These are phyloP conservation scores for Pascua sp. DNA, from an alignment of 1,284 basidiomycete genomes.

Conservation along the genomic window DNA sequence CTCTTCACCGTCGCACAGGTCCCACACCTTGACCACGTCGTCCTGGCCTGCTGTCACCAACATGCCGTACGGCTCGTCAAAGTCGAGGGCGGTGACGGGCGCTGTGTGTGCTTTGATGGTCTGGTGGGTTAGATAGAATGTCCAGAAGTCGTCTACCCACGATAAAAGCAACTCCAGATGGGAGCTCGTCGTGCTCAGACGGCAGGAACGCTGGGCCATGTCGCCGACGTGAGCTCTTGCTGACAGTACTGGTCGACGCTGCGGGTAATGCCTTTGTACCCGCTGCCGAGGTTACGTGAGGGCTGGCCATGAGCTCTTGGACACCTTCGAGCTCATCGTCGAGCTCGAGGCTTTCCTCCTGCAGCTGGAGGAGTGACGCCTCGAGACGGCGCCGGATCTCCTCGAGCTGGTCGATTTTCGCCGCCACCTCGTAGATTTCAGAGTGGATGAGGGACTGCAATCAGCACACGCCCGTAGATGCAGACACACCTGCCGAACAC, in stretches of 20 bases:
- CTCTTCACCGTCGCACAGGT: conserved; percentile 61
- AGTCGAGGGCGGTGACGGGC: conserved; percentile 85
- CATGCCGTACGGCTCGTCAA: conserved; percentile 93
- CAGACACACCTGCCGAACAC: conserved; percentile 70
- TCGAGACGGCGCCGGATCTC: conserved; percentile 75
- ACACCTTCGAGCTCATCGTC: conserved; percentile 91
- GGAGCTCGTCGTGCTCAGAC: conserved; percentile 94
- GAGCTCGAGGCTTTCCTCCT: conserved; percentile 92
- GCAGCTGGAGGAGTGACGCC: conserved; percentile 75
- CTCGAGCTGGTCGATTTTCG: conserved; percentile 83
- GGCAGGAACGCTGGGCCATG: conserved; percentile 89
- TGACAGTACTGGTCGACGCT: conserved; percentile 13
- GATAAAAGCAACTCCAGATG: conserved; percentile 95
- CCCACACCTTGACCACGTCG: conserved; percentile 58
- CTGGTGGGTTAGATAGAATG: conserved; percentile 48
- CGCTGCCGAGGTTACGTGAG: conserved; percentile 37
- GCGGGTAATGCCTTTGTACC: conserved; percentile 39
- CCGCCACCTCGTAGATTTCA: conserved; percentile 81
- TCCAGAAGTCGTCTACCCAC: conserved; percentile 51
- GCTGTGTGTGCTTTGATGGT: conserved; percentile 75
- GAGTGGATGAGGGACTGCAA: conserved; percentile 69
- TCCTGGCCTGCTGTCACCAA: conserved; percentile 77
- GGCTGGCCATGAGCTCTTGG: conserved; percentile 69
- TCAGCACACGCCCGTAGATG: neutral
- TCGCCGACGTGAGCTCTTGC: conserved; percentile 32